Conservation (phyloP, 1,284 basidiomycete genomes). For the Cystobasidiaceae sp. region DNA sequence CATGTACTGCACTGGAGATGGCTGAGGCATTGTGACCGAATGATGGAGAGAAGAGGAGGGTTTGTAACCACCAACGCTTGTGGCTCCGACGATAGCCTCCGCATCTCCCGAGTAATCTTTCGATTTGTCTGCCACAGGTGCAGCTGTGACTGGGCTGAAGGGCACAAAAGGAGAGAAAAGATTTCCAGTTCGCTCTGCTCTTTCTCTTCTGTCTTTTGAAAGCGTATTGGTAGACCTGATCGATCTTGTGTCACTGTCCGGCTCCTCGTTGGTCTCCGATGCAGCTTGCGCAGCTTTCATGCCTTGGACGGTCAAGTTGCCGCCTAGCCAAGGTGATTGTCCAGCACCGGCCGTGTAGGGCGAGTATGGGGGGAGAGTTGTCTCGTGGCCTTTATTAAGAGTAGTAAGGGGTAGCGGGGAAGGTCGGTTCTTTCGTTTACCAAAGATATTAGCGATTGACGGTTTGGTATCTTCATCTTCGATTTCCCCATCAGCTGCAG, state of each 20-base stretch:
- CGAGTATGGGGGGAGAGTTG: constrained; percentile 20
- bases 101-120: background rate
- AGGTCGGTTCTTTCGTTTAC: constrained; percentile 10
- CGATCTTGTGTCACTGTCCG: background rate
- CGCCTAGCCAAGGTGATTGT: constrained; percentile 11
- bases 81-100: background rate
- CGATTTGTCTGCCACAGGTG: background rate
- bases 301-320: constrained; percentile 10
- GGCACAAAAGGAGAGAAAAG: constrained; percentile 20
- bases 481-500: background rate
- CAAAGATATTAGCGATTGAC: background rate
- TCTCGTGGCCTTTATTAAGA: constrained; percentile 4
- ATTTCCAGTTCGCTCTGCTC: background rate
- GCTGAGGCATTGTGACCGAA: constrained; percentile 7
- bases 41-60: constrained; percentile 7
- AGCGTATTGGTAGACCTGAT: background rate
- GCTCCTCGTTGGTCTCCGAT: background rate
- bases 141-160: constrained; percentile 17
- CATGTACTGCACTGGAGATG: constrained; percentile 22
- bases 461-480: background rate
- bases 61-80: background rate
- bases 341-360: constrained; percentile 16
- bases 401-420: constrained; percentile 12
- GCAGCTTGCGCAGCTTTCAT: background rate
- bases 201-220: background rate